Base-by-base conservation (phyloP, 805 yeast genomes). In the Yarrowia sp. region DNA sequence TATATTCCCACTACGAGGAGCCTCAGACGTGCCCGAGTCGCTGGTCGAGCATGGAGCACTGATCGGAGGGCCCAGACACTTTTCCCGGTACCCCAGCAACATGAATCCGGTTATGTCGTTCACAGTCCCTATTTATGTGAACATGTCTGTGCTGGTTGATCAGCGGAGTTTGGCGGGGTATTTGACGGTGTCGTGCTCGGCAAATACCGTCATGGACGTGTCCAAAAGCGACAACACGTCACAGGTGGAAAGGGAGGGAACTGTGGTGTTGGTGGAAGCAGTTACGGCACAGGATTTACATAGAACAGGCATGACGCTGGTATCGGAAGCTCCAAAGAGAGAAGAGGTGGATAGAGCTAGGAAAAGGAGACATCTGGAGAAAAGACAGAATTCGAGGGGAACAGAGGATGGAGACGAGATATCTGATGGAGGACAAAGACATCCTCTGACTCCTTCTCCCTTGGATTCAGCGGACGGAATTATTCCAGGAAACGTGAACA, bases 121-220 rank as follows among this genome's bases (percentile, higher is more conserved):
- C 78, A 89, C 97, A 0, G 72, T 91, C 5, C 95, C 97, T 0
- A 84, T 92, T 2, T 88, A 83, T 73, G 85, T 91, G 16, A 89
- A 89, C 72, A 82, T 88, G n/a, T 88, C 96, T 1, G 88, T 90
- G 26, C 78, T 88, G 52, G 78, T 88, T 26, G 78, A 82, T n/a
- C 80, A 82, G 15, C 87, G 89, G 5, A 82, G 84, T 26, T 80
- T 90, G 8, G 83, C 87, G 1, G 97, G 97, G 0, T 92, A 86
- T 76, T 73, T 92, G 49, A 84, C 95, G 0, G 85, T 90, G 7
- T 63, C 67, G 19, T 63, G 67, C 9, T 63, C 67, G 8, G 15
- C 77, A 85, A 1, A 77, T 85, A 77, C 78, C 81, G 61, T 86
- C 87, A 0, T 81, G 81, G 50, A 74, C 83, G 10, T 72, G 86